A percentile compares a stretch with the other conserved stretches of the same genome.
phyloP scores from a whole-genome alignment of 257 asterid species.

The Handroanthus guayacan region DNA sequence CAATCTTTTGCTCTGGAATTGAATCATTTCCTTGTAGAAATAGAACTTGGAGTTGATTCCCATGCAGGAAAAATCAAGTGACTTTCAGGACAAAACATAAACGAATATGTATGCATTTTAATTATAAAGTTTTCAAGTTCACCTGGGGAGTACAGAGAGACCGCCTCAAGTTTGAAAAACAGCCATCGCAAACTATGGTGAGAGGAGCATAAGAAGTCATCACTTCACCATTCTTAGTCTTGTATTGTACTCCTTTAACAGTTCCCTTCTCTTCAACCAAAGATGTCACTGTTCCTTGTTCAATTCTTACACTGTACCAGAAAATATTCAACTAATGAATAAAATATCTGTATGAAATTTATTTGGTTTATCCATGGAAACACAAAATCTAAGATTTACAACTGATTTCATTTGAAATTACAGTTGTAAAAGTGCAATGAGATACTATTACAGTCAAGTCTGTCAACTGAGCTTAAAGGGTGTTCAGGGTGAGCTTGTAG shows the following conservation, averaged over 20 bases:
- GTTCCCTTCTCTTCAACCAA: conserved; percentile 72
- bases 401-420: neutral
- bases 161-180: conserved; percentile 83
- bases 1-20: no score
- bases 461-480: neutral
- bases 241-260: conserved; percentile 78
- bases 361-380: neutral
- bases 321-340: conserved; percentile 26
- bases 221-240: conserved; percentile 68
- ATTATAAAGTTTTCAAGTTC: neutral
- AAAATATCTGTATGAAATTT: neutral
- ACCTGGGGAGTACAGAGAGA: conserved; percentile 83
- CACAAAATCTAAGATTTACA: neutral
- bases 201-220: conserved; percentile 69
- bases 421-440: neutral
- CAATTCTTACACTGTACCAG: conserved; percentile 64
- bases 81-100: neutral
- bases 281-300: conserved; percentile 83
- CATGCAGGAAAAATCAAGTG: neutral
- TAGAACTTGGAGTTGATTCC: neutral
- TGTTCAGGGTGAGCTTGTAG: no score
- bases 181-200: conserved; percentile 85
- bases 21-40: neutral
- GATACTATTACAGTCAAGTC: conserved; percentile 29
- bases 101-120: neutral